A percentile compares a stretch with the other conserved stretches of the same genome.
Conservation (phyloP, 331 rosid genomes). For the Quercus lobata region DNA sequence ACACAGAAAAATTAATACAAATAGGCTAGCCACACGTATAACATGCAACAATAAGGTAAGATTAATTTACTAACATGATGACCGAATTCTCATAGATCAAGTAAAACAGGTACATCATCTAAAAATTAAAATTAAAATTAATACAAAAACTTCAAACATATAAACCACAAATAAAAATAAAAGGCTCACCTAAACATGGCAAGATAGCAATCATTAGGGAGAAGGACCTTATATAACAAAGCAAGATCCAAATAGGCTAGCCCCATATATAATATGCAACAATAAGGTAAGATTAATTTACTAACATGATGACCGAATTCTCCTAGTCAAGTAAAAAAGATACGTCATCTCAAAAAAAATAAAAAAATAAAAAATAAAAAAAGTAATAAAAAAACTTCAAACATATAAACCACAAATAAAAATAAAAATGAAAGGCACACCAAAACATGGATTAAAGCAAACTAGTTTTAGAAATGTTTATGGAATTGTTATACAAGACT, state of each 20-base stretch:
- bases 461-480: neutral
- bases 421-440: neutral
- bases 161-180: neutral
- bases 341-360: too few species aligned
- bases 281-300: neutral
- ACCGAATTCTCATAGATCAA: neutral
- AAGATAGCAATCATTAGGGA: neutral
- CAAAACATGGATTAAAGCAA: neutral
- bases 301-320: neutral
- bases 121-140: too few species aligned
- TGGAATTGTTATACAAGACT: too few species aligned
- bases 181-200: neutral
- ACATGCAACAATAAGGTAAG: neutral
- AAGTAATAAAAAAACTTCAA: neutral
- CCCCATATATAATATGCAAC: neutral
- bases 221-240: neutral
- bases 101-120: neutral
- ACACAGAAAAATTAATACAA: neutral
- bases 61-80: neutral
- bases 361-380: too few species aligned
- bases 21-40: neutral
- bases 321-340: neutral
- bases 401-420: neutral
- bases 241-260: neutral
- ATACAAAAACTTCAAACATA: neutral